Conservation (phyloP, 352 stramenopile species). For the Thraustotheca clavata region DNA sequence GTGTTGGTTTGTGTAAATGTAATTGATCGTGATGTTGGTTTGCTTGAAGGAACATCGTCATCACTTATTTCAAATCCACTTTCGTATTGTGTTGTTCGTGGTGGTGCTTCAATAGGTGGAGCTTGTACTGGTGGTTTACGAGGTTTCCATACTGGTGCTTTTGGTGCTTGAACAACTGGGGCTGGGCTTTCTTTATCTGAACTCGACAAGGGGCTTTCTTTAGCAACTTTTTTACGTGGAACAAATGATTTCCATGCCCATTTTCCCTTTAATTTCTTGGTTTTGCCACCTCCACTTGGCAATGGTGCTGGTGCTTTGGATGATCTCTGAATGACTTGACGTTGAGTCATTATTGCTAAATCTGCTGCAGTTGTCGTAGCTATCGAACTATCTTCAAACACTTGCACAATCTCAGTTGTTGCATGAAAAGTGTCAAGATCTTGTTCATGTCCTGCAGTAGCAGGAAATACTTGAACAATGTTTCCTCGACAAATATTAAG, state of each 20-base stretch:
- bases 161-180: background rate
- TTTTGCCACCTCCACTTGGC: background rate
- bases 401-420: slow-evolving; percentile 25
- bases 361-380: slow-evolving; percentile 49
- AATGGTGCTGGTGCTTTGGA: background rate
- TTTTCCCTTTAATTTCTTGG: background rate
- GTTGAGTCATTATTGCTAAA: slow-evolving; percentile 64
- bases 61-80: background rate
- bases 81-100: background rate
- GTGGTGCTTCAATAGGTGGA: background rate
- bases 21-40: background rate
- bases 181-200: background rate
- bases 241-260: slow-evolving; percentile 19
- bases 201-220: background rate
- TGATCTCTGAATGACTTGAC: slow-evolving; percentile 57
- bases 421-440: slow-evolving; percentile 45
- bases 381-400: slow-evolving; percentile 25
- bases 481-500: slow-evolving; percentile 68
- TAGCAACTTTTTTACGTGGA: background rate
- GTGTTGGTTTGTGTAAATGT: background rate
- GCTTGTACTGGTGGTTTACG: background rate
- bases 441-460: slow-evolving; percentile 26
- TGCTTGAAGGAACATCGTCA: background rate
- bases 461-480: slow-evolving; percentile 41
- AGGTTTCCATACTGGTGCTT: background rate